phyloP scores from a whole-genome alignment of 1,284 basidiomycete species.

The Trichosporon asahii region DNA sequence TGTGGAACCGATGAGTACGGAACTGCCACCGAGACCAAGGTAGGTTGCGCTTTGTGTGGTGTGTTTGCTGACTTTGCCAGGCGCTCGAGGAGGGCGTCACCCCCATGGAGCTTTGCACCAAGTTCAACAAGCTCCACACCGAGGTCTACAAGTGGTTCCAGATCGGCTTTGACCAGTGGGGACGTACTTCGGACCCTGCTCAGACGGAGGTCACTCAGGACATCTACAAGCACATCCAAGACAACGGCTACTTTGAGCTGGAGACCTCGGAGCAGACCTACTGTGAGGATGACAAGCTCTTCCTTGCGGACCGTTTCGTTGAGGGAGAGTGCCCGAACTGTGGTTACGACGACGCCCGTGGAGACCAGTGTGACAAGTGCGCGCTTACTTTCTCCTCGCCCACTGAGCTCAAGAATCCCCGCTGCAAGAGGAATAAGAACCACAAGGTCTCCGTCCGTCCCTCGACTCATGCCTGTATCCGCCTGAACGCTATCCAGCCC shows the following conservation, averaged over 20 bases:
- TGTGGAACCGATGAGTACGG: conserved; percentile 99
- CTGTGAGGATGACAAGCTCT: conserved; percentile 86
- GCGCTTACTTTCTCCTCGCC: conserved; percentile 84
- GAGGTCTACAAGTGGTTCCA: conserved; percentile 75
- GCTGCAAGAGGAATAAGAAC: conserved; percentile 80
- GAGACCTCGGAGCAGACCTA: conserved; percentile 88
- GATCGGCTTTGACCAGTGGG: conserved; percentile 90
- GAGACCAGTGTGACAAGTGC: conserved; percentile 97
- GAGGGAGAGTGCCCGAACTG: conserved; percentile 93
- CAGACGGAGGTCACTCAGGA: conserved; percentile 93
- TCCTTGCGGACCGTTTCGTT: conserved; percentile 91
- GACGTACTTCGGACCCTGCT: conserved; percentile 83
- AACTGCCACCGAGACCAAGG: conserved; percentile 88
- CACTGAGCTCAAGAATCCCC: conserved; percentile 89
- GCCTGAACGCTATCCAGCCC: conserved; percentile 78
- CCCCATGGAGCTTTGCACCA: conserved; percentile 84
- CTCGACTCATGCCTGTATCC: conserved; percentile 93
- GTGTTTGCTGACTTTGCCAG: conserved; percentile 52
- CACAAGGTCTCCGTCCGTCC: conserved; percentile 71
- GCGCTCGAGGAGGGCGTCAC: conserved; percentile 90
- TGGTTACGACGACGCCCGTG: conserved; percentile 85
- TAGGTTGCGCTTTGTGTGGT: conserved; percentile 19
- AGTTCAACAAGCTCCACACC: conserved; percentile 84
- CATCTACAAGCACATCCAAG: conserved; percentile 76
- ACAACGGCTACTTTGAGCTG: conserved; percentile 71